A percentile compares a stretch with the other conserved stretches of the same genome.
These are phyloP conservation scores for Corinectria fuckeliana DNA, from an alignment of 2,329 filamentous ascomycete genomes.

Conservation along the genomic window DNA sequence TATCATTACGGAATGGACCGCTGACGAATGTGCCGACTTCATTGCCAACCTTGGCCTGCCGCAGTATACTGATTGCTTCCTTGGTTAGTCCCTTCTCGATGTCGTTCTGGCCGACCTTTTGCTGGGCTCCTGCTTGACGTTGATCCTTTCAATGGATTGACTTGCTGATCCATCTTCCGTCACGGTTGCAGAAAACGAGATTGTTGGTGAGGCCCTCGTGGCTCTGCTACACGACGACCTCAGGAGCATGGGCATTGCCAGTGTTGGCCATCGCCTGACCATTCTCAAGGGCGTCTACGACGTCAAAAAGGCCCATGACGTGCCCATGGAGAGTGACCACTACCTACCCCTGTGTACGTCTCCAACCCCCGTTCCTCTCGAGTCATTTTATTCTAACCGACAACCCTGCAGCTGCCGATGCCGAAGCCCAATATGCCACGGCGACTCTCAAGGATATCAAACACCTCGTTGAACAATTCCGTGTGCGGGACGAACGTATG, in stretches of 20 bases:
- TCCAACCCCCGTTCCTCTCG: slow-evolving; percentile 13
- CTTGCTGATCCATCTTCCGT: slow-evolving; percentile 31
- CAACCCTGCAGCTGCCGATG: slow-evolving; percentile 75
- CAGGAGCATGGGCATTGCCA: slow-evolving; percentile 91
- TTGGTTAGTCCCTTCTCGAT: slow-evolving; percentile 66
- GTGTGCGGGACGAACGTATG: slow-evolving; percentile 89
- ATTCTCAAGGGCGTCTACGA: slow-evolving; percentile 97
- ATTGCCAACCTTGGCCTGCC: slow-evolving; percentile 78
- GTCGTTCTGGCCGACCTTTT: neutral
- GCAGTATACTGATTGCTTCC: slow-evolving; percentile 83
- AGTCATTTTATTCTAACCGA: slow-evolving; percentile 31
- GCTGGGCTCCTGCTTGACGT: neutral
- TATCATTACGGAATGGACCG: slow-evolving; percentile 80
- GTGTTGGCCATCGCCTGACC: slow-evolving; percentile 91
- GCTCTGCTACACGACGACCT: slow-evolving; percentile 90
- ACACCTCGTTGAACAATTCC: slow-evolving; percentile 86
- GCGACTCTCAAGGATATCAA: slow-evolving; percentile 94
- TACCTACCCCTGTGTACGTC: slow-evolving; percentile 85
- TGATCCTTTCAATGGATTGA: neutral
- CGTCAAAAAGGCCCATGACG: slow-evolving; percentile 91
- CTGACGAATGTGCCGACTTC: slow-evolving; percentile 90
- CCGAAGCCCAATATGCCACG: slow-evolving; percentile 81
- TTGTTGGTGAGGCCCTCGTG: slow-evolving; percentile 89
- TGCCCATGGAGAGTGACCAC: slow-evolving; percentile 89
- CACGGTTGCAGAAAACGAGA: slow-evolving; percentile 77